phyloP scores from a whole-genome alignment of 345 rosid species.

The Populus alba region DNA sequence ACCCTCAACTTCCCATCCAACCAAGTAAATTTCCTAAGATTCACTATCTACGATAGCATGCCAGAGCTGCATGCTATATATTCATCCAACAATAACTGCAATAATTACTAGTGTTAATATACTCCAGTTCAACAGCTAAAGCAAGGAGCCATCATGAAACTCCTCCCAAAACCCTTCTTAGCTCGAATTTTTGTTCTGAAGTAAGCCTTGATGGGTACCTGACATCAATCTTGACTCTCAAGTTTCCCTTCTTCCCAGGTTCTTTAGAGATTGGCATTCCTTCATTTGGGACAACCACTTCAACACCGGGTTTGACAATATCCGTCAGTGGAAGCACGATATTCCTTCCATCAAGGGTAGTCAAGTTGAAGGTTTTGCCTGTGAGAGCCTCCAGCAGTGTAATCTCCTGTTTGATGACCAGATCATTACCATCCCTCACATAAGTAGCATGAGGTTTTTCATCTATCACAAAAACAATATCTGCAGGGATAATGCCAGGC shows the following conservation, averaged over 20 bases:
- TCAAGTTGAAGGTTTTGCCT: conserved; percentile 63
- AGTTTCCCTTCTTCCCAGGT: conserved; percentile 75
- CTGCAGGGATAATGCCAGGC: conserved; percentile 74
- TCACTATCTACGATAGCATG: conserved; percentile 22
- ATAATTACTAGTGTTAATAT: background rate
- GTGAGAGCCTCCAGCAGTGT: conserved; percentile 87
- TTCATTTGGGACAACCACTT: conserved; percentile 72
- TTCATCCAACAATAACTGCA: conserved; percentile 21
- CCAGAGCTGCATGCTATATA: conserved; percentile 14
- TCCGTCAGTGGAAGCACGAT: conserved; percentile 65
- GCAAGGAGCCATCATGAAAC: conserved; percentile 36
- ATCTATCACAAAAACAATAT: conserved; percentile 68
- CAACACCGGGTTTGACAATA: conserved; percentile 73
- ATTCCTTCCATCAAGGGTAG: conserved; percentile 71
- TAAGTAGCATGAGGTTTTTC: conserved; percentile 84
- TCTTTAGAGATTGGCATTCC: conserved; percentile 93
- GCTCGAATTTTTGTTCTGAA: conserved; percentile 72
- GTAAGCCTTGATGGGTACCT: conserved; percentile 77
- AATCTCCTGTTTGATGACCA: conserved; percentile 64
- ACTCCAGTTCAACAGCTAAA: conserved; percentile 17
- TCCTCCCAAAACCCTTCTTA: conserved; percentile 72
- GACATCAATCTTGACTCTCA: conserved; percentile 77
- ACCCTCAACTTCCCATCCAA: conserved; percentile 1
- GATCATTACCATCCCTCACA: conserved; percentile 83
- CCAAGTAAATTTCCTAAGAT: conserved; percentile 19